Evolutionary conservation across 192 early-diverging fungal genomes (phyloP), one percentile per base, ranked within the genome.

Genomic region (Coemansia asiatica): DNA sequence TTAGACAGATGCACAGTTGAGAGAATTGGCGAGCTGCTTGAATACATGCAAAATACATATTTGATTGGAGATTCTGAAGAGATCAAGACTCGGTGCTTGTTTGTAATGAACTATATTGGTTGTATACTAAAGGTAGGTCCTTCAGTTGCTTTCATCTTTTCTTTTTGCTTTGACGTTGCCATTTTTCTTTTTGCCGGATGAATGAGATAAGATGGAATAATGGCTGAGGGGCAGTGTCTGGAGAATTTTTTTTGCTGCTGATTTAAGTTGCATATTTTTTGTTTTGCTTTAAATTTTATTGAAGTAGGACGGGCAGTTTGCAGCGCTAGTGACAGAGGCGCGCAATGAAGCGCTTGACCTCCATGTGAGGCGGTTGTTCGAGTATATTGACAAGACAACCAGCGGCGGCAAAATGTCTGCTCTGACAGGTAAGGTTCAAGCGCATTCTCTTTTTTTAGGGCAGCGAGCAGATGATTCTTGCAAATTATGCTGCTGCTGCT

Each of bases 311-410:
- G 69, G 66, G 4, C 73, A 70, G 60, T 25, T 63, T 35, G 67
- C 53, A n/a, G 22, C 29, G 21, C 38, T 75, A 59, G 53, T 67
- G 29, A 58, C 51, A 1, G 48, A 63, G 56, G 74, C 79, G 15
- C 79, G 67, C 56, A 61, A 49, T 36, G 63, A 51, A 18, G 73
- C 79, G 31, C 57, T 75, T 61, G 70, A 70, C 47, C 54, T 64
- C 29, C 79, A 81, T 66, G 73, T 73, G 57, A 67, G 63, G 47
- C 38, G 38, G 19, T 56, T 81, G 67, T 70, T 81, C 38, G 56
- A 36, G 13, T 64, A 63, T 48, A 65, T 81, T 26, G 38, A 60
- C 21, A 31, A 38, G 26, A 33, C 23, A 47, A 58, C 44, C 1
- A 31, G 29, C 54, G 40, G 33, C 46, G 23, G 47, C 10, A 25